phyloP scores from a whole-genome alignment of 805 yeast genomes.

The Candida mattraensis region DNA sequence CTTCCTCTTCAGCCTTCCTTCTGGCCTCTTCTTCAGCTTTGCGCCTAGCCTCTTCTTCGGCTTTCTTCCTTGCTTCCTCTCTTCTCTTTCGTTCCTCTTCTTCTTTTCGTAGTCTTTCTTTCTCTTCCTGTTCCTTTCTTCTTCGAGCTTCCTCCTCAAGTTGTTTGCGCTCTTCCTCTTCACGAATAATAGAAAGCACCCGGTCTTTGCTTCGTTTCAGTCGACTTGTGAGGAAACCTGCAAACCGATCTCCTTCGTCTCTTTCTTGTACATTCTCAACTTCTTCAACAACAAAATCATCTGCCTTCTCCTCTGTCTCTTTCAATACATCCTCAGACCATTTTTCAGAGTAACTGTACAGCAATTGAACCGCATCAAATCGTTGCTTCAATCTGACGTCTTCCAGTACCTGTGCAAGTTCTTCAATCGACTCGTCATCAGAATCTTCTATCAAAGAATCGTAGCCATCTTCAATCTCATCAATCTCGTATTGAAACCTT shows the following conservation, averaged over 20 bases:
- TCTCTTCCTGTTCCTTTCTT: constrained; percentile 2
- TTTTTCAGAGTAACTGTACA: too few relatives aligned
- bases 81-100: constrained; percentile 6
- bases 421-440: constrained; percentile 11
- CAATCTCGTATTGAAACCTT: constrained; percentile 21
- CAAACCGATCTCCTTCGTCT: neutral
- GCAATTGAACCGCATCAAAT: constrained; percentile 7
- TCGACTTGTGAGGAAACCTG: constrained; percentile 1
- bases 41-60: constrained; percentile 1
- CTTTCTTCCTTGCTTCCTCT: constrained; percentile 6
- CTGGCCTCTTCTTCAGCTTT: constrained; percentile 4
- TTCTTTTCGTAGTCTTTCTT: constrained; percentile 3
- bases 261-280: too few relatives aligned
- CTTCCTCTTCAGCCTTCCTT: neutral
- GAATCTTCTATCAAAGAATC: constrained; percentile 26
- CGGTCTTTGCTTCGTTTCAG: constrained; percentile 7
- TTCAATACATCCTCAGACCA: too few relatives aligned
- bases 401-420: constrained; percentile 4
- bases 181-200: constrained; percentile 15
- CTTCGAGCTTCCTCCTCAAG: constrained; percentile 6
- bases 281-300: neutral
- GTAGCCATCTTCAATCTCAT: constrained; percentile 26
- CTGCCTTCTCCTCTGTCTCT: neutral
- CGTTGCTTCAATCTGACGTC: constrained; percentile 5
- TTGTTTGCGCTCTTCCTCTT: constrained; percentile 8